Base-by-base conservation (phyloP, 2,329 filamentous ascomycete genomes). In the Byssochlamys sp. region DNA sequence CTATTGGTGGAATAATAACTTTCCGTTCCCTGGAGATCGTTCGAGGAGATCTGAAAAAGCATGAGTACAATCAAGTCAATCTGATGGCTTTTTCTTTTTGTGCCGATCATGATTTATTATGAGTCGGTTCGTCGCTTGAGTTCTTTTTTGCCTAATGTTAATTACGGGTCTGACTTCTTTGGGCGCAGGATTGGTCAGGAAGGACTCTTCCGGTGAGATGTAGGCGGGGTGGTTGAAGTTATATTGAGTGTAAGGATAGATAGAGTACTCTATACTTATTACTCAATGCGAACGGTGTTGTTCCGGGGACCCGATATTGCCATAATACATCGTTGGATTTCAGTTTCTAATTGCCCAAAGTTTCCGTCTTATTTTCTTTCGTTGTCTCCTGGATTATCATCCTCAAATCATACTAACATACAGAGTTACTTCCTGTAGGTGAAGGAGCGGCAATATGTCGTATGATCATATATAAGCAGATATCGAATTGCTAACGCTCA, bases 1-100 rank as follows among this genome's bases (percentile, higher is more conserved):
- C 29, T 53, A 60, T 60, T 60, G 59, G 59, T 54, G 57, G 59
- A 57, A 14, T 45, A 11, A 19, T 12, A 35, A 55, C 33, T 29
- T 57, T 57, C 57, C 50, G 52, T 57, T 56, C 54, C 55, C 6
- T 19, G 19, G 19, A 19, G 19, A 19, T 19, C 1, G 1, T 19
- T 19, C 19, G 19, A 19, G 19, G 27, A 7, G 6, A 19, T 24
- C 10, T n/a, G 3, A 1, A 9, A 45, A 19, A 19, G 4, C 5
- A 45, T 7, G n/a, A 45, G 29, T 31, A 9, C 39, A 45, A 45
- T 19, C 2, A 7, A 19, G 14, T 2, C 35, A 19, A 31, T 31
- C 29, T 31, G 29, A 31, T 9, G 9, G 11, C 11, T 31, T 31
- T 9, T 4, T 31, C 7, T 31, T 7, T 1, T 7, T n/a, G n/a